Evolutionary conservation across 1,284 basidiomycete species (phyloP), one percentile per base, ranked within the genome.

Genomic region (Rhodotorula sp.): DNA sequence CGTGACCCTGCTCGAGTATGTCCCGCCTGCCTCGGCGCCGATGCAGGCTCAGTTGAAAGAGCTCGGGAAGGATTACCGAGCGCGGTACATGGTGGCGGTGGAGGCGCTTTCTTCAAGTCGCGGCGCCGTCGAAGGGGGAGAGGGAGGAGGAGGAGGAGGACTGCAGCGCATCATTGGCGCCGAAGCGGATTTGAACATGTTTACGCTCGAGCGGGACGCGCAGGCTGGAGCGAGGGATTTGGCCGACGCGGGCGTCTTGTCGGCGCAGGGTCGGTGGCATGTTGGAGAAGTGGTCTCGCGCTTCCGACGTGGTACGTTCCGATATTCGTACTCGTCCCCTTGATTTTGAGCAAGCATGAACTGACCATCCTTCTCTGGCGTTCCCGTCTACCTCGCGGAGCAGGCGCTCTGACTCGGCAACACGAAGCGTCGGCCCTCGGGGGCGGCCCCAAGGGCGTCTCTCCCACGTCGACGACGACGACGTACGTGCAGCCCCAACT

Each of bases 51-150:
- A 84, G 72, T 81, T 96, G 3, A 80, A 85, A 67, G 86, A 86
- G 34, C 82, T 91, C 51, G 89, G 90, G 26, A 86, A 88, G 76
- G 92, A 97, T 81, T 90, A 91, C 81, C 86, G 87, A 1, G 88
- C 92, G 7, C 82, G 83, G 46, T 87, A 85, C 31, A 84, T 95
- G 57, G 86, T 94, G 54, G 90, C 89, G 51, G 87, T 89, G 1
- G 92, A 93, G 79, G 91, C 93, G 77, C 78, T 59, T 20, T 49
- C 43, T 56, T 58, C 61, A 26, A 5, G 23, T 8, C 20, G 12
- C 26, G 54, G 29, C 54, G 80, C 0, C n/a, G 3, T 20, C 26
- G 43, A 14, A 43, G 39, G 10, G 39, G 39, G 39, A 43, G 10
- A 43, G 39, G 39, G 12, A 43, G 39, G 39, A 43, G 39, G 39